Base-by-base conservation (phyloP, 1,284 basidiomycete genomes). In the Ganoderma resinaceum region DNA sequence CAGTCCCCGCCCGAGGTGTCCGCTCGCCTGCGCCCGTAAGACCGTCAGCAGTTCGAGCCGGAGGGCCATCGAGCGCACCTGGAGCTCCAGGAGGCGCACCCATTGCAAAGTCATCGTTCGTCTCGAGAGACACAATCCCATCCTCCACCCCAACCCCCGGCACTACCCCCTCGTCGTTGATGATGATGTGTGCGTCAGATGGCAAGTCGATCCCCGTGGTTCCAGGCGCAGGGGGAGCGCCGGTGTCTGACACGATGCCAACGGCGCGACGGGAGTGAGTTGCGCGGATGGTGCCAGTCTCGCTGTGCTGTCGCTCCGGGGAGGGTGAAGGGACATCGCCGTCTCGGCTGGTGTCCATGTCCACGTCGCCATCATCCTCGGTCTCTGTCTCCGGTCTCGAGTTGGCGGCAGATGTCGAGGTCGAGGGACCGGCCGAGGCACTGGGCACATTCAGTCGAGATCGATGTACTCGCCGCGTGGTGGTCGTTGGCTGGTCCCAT, bases 61-160 rank as follows among this genome's bases (percentile, higher is more conserved):
- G 71, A 11, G 80, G 74, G 9, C 81, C 84, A 23, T 86, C 86
- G 66, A 92, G 83, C 0, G 92, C 92, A 61, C 93, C 93, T 2
- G 92, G 93, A 1, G 93, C 92, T 43, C 92, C 92, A 11, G 93
- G 93, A 11, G 93, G 93, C 0, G 93, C 93, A 64, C 93, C 93
- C 92, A 94, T 94, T 12, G 92, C 92, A 72, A 94, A 90, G 77
- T 94, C 93, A 70, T 94, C 92, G 74, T 94, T 78, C 55, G 85
- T 85, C 62, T 91, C 91, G 43, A 92, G 80, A 9, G 86, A 87
- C 12, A 91, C 91, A 58, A 94, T 89, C 0, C 89, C 91, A 69
- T 91, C 90, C 66, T 90, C 89, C 11, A 91, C 89, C 1, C 85
- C 85, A n/a, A 86, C 85, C 3, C 84, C 81, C 0, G 78, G 83